Conservation (phyloP, 208 protist species). For the Jaenimonas drosophilae region DNA sequence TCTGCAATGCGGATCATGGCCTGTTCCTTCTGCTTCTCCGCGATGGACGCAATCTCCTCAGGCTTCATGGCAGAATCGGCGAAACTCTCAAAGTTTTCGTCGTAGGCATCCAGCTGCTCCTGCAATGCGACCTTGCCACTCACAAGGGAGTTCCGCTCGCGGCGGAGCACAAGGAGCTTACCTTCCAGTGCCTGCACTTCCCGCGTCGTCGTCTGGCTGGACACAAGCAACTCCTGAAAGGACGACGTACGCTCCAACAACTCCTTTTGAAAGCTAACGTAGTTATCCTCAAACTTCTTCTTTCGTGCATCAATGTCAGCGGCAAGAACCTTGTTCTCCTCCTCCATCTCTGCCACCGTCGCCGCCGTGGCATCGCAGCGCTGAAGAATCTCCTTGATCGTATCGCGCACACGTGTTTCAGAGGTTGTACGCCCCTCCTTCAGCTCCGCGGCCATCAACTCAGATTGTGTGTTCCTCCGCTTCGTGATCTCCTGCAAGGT, state of each 20-base stretch:
- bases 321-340: slow-evolving; percentile 40
- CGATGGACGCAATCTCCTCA: slow-evolving; percentile 39
- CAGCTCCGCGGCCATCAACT: slow-evolving; percentile 44
- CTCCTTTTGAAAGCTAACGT: slow-evolving; percentile 18
- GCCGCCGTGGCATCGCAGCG: slow-evolving; percentile 30
- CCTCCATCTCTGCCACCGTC: slow-evolving; percentile 17
- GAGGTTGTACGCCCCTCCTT: slow-evolving; percentile 27
- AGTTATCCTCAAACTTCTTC: slow-evolving; percentile 42
- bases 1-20: slow-evolving; percentile 23
- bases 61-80: slow-evolving; percentile 26
- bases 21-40: slow-evolving; percentile 34
- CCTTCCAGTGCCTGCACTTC: slow-evolving; percentile 48
- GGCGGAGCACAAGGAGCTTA: slow-evolving; percentile 28
- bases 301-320: slow-evolving; percentile 32
- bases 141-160: slow-evolving; percentile 31
- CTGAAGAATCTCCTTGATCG: slow-evolving; percentile 28
- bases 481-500: slow-evolving; percentile 38
- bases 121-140: slow-evolving; percentile 19
- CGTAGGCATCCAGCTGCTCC: slow-evolving; percentile 63
- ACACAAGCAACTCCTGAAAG: slow-evolving; percentile 35
- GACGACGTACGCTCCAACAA: slow-evolving; percentile 23
- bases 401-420: slow-evolving; percentile 26
- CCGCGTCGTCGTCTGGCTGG: slow-evolving; percentile 21
- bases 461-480: slow-evolving; percentile 27
- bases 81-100: slow-evolving; percentile 43